Evolutionary conservation across 306 rosid species (phyloP).

Genomic region (peach (Prunus persica)): Prunus_persica_NCBIv2 NC_034016.1:20252001-20252500

Average conservation of each 20-base stretch:
- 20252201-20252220: conserved; percentile 39
- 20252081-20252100: neutral
- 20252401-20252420: conserved; percentile 13
- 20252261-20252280: conserved; percentile 45
- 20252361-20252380: conserved; percentile 35
- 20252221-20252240: conserved; percentile 46
- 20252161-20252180: conserved; percentile 35
- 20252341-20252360: conserved; percentile 35
- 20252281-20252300: conserved; percentile 46
- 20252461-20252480: conserved; percentile 38
- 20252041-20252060: neutral
- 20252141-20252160: conserved; percentile 36
- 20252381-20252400: conserved; percentile 21
- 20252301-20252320: conserved; percentile 45
- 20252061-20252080: too few species aligned
- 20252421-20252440: conserved; percentile 20
- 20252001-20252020: too few species aligned
- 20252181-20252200: conserved; percentile 42
- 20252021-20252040: neutral
- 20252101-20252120: neutral
- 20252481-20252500: conserved; percentile 37
- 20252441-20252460: conserved; percentile 18
- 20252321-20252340: conserved; percentile 40
- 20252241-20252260: conserved; percentile 36
- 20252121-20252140: neutral